Evolutionary conservation across 306 rosid species (phyloP).

Genomic region (Heteromeles arbutifolia): DNA sequence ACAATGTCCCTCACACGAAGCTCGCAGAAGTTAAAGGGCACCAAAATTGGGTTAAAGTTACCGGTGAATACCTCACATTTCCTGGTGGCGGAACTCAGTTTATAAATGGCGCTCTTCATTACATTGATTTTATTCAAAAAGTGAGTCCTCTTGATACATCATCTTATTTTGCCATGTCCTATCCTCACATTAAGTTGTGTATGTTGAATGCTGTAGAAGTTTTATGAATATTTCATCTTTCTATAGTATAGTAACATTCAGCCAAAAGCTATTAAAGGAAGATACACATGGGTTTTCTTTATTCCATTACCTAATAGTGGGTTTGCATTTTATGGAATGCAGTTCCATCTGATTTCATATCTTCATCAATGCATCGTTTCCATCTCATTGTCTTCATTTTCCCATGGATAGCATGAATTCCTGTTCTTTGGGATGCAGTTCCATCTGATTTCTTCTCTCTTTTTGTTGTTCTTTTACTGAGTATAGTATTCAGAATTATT

Average conservation of each 20-base stretch:
- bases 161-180: not conserved
- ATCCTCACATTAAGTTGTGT: not conserved
- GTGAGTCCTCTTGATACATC: constrained; percentile 36
- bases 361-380: not conserved
- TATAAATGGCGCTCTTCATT: constrained; percentile 75
- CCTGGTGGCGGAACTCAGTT: constrained; percentile 97
- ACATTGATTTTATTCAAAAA: constrained; percentile 73
- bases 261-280: not conserved
- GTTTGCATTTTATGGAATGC: not conserved
- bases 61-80: constrained; percentile 68
- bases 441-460: not conserved
- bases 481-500: not conserved
- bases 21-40: constrained; percentile 77
- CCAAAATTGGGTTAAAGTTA: constrained; percentile 89
- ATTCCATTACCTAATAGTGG: not conserved
- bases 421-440: not conserved
- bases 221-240: not conserved
- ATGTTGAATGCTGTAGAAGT: not conserved
- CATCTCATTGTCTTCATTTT: not conserved
- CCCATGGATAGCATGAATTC: not conserved
- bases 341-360: not conserved
- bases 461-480: not conserved
- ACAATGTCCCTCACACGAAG: constrained; percentile 66
- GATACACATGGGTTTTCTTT: not conserved
- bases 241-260: not conserved